Percentiles rank a stretch among this genome's conserved stretches.
Conservation (phyloP, 768 basidiomycete species). For the Trametes elegans region DNA sequence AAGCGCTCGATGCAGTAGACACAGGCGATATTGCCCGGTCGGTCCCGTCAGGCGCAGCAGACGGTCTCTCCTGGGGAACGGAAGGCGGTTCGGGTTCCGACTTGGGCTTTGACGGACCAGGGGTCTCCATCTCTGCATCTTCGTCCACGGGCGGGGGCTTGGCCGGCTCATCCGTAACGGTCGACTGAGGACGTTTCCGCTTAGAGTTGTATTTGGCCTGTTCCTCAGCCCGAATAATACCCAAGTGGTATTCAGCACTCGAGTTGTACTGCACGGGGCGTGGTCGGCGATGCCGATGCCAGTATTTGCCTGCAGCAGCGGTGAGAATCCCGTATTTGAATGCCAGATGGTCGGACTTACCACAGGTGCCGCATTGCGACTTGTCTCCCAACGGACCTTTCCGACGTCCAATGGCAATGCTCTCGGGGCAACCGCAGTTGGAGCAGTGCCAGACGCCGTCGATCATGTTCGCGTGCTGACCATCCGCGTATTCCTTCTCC, state of each 20-base stretch:
- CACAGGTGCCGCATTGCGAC: slow-evolving; percentile 89
- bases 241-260: slow-evolving; percentile 67
- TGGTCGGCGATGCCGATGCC: slow-evolving; percentile 82
- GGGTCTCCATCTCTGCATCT: slow-evolving; percentile 50
- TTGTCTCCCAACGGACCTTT: slow-evolving; percentile 91
- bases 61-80: slow-evolving; percentile 29
- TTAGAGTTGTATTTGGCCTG: slow-evolving; percentile 50
- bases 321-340: no score
- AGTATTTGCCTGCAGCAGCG: slow-evolving; percentile 69
- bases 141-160: slow-evolving; percentile 30
- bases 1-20: slow-evolving; percentile 69
- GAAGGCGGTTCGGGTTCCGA: slow-evolving; percentile 12
- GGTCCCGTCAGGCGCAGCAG: slow-evolving; percentile 31
- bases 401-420: slow-evolving; percentile 77
- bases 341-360: no score
- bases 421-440: slow-evolving; percentile 90
- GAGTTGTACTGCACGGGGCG: slow-evolving; percentile 79
- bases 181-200: slow-evolving; percentile 55
- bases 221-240: slow-evolving; percentile 55
- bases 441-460: slow-evolving; percentile 93
- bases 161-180: slow-evolving; percentile 40
- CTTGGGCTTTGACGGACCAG: slow-evolving; percentile 40
- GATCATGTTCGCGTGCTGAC: slow-evolving; percentile 78
- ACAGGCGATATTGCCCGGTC: slow-evolving; percentile 69
- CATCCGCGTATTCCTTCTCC: slow-evolving; percentile 79